Evolutionary conservation across 495 filamentous ascomycete genomes (phyloP), one percentile per base, ranked within the genome.

Genomic region (Pyronema omphalodes): DNA sequence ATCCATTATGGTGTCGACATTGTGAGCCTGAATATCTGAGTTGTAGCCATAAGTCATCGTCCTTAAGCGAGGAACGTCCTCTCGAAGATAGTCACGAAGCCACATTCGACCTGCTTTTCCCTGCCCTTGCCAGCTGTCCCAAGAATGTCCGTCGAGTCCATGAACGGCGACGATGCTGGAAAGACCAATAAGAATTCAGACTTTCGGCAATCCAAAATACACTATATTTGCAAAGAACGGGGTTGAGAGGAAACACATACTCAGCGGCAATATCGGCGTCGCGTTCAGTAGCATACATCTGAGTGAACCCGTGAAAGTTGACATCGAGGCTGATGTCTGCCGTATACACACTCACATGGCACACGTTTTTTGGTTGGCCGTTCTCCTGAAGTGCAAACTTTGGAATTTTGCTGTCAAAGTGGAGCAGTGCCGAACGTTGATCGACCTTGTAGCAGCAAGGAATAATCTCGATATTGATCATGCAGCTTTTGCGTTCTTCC

Each of bases 271-370:
- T 57, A 52, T 8, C 11, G 11, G 11, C 33, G 8, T 15, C 19
- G 23, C 4, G 11, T 9, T 12, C 54, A 23, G 6, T 45, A 45
- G 33, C 6, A 53, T 59, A 59, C 5, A 59, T 34, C 44, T 56
- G 54, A 1, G 57, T 59, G 14, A 59, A 34, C 3, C 54, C 57
- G 14, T 48, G 37, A 37, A 60, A 57, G 46, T 54, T 37, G 29
- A 18, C 1, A 44, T 60, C 58, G 0, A 57, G 6, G 9, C 15
- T 29, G 19, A 50, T 15, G 47, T 50, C 47, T 18, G 9, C 47
- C 11, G 6, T 29, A 7, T 36, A 8, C 7, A 50, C 9, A 34
- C 6, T 18, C 15, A 50, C 18, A 7, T 45, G 43, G 14, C 7
- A 45, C 15, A n/a, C 8, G 11, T 45, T 17, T 17, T 7, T 7